A percentile compares a stretch with the other conserved stretches of the same genome.
phyloP scores from a whole-genome alignment of 2,329 filamentous ascomycete genomes.

The Coniella vitis region DNA sequence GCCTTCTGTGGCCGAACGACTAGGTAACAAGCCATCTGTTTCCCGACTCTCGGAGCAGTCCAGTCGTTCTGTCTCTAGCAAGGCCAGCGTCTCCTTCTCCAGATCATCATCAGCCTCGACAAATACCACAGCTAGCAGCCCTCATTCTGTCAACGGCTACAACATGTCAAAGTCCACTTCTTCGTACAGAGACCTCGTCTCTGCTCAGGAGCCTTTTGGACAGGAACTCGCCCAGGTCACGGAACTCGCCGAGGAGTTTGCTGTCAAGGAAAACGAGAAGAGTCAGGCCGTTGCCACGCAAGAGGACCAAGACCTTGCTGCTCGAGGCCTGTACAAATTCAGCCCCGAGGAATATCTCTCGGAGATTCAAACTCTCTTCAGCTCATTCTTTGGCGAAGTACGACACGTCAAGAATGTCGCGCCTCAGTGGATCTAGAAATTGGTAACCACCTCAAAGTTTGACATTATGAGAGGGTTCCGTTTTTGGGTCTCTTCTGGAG shows the following conservation, averaged over 20 bases:
- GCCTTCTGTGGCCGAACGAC: constrained; percentile 52
- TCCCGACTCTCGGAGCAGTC: constrained; percentile 52
- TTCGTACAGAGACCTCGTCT: constrained; percentile 15
- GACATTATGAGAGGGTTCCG: too few species aligned
- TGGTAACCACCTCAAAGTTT: neutral
- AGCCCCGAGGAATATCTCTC: constrained; percentile 75
- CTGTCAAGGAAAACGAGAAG: constrained; percentile 42
- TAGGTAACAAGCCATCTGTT: constrained; percentile 40
- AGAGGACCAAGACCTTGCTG: constrained; percentile 63
- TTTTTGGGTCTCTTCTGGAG: too few species aligned
- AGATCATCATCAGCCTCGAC: constrained; percentile 52
- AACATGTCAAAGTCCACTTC: constrained; percentile 19
- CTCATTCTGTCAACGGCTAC: constrained; percentile 25
- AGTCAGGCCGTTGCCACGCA: constrained; percentile 59
- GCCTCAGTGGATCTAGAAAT: constrained; percentile 42
- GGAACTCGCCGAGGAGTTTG: constrained; percentile 86
- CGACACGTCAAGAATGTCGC: constrained; percentile 25
- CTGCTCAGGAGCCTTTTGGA: constrained; percentile 59
- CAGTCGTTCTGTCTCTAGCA: constrained; percentile 45
- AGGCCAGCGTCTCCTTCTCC: constrained; percentile 49
- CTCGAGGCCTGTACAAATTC: constrained; percentile 66
- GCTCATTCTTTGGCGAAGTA: constrained; percentile 48
- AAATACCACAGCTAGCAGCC: constrained; percentile 41
- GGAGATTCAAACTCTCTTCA: constrained; percentile 67
- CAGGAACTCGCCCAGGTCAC: constrained; percentile 87